Conservation (phyloP, 2,329 filamentous ascomycete genomes). For the Colletotrichum somersetense region DNA sequence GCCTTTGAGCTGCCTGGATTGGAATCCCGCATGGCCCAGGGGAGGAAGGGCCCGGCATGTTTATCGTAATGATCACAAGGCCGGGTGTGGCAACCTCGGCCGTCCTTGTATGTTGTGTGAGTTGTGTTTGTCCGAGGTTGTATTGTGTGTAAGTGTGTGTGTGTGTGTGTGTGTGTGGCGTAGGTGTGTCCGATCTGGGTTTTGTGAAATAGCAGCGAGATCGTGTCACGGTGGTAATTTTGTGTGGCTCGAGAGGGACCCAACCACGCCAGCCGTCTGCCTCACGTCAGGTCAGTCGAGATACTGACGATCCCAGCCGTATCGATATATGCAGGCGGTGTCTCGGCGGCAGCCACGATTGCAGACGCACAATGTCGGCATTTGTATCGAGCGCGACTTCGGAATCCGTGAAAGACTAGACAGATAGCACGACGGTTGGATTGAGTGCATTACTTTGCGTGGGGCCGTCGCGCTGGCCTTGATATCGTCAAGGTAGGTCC, state of each 20-base stretch:
- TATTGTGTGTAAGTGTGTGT: not conserved
- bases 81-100: not conserved
- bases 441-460: not conserved
- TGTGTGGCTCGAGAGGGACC: conserved; percentile 7
- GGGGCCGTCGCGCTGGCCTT: not conserved
- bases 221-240: conserved; percentile 24
- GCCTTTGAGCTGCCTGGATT: not conserved
- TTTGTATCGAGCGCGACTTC: not conserved
- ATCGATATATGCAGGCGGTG: conserved; percentile 1
- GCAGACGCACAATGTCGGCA: not conserved
- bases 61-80: conserved; percentile 13
- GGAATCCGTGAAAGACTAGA: not conserved
- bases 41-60: not conserved
- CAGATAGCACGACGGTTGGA: not conserved
- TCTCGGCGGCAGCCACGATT: not conserved
- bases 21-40: not conserved
- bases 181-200: conserved; percentile 32
- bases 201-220: conserved; percentile 34
- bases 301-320: conserved; percentile 19
- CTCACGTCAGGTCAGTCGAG: conserved; percentile 19
- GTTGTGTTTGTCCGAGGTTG: no score
- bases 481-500: not conserved
- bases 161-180: not conserved
- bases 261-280: conserved; percentile 23
- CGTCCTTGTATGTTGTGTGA: not conserved